These are phyloP conservation scores for Lentinula sp. DNA, from an alignment of 768 basidiomycete species.

Conservation along the genomic window DNA sequence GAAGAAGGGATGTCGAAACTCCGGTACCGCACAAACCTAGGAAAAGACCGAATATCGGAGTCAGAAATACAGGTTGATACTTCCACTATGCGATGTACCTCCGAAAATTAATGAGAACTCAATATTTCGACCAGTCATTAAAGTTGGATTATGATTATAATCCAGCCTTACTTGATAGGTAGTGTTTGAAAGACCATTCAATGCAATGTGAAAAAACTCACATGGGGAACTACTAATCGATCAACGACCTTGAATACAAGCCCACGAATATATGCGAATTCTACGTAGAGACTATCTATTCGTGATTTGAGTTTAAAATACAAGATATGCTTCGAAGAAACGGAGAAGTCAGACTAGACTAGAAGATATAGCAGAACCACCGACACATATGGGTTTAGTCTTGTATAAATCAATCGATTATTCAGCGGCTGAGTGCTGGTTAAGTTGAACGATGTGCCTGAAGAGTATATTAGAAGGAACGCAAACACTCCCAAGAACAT, in stretches of 20 bases:
- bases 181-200: background rate
- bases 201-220: background rate
- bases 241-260: background rate
- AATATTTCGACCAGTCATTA: background rate
- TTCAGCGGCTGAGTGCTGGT: too few species aligned
- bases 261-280: background rate
- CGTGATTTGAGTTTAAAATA: background rate
- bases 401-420: background rate
- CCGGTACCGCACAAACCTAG: too few species aligned
- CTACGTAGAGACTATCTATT: background rate
- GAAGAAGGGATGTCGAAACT: too few species aligned
- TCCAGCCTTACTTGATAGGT: background rate
- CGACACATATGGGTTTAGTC: background rate
- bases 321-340: background rate
- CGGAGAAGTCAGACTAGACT: background rate
- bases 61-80: too few species aligned
- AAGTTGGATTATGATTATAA: background rate
- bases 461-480: background rate
- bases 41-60: too few species aligned
- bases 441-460: background rate
- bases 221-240: background rate
- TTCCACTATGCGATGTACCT: too few species aligned
- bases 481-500: background rate
- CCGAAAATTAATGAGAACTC: background rate
- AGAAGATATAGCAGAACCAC: background rate